These are phyloP conservation scores for Phoma sp. DNA, from an alignment of 2,329 filamentous ascomycete genomes.

Conservation along the genomic window DNA sequence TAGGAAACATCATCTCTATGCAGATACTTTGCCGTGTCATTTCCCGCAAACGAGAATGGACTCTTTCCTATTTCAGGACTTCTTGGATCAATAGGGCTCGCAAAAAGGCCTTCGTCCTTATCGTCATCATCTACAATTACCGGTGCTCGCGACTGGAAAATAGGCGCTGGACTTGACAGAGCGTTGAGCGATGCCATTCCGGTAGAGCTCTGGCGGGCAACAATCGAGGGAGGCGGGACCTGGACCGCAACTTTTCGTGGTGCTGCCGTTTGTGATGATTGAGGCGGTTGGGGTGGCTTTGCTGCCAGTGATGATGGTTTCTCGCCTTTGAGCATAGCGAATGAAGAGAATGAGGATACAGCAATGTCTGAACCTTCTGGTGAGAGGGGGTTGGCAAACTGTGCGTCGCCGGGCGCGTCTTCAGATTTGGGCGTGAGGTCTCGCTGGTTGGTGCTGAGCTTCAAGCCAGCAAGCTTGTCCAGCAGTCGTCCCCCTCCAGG, in stretches of 20 bases:
- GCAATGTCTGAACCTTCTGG: slow-evolving; percentile 69
- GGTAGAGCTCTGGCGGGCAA: slow-evolving; percentile 48
- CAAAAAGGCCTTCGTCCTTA: slow-evolving; percentile 83
- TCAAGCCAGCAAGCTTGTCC: slow-evolving; percentile 81
- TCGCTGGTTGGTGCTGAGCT: slow-evolving; percentile 73
- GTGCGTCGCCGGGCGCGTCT: slow-evolving; percentile 21
- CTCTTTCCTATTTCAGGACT: slow-evolving; percentile 86
- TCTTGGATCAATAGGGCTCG: slow-evolving; percentile 82
- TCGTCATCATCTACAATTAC: slow-evolving; percentile 53
- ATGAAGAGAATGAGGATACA: slow-evolving; percentile 56
- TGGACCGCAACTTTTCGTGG: slow-evolving; percentile 44
- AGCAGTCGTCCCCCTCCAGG: slow-evolving; percentile 72
- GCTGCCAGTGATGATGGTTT: slow-evolving; percentile 50
- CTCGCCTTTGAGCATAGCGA: slow-evolving; percentile 64
- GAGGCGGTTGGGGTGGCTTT: slow-evolving; percentile 49
- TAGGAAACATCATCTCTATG: slow-evolving; percentile 39
- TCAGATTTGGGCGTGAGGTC: slow-evolving; percentile 62
- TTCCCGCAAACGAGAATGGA: slow-evolving; percentile 69
- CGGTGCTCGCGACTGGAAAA: slow-evolving; percentile 40
- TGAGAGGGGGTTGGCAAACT: slow-evolving; percentile 60
- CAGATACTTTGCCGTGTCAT: slow-evolving; percentile 43
- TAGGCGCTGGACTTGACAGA: slow-evolving; percentile 42
- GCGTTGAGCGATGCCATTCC: slow-evolving; percentile 56
- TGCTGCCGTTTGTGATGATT: slow-evolving; percentile 24
- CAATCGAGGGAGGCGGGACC: slow-evolving; percentile 47